Base-by-base conservation (phyloP, 2,329 filamentous ascomycete species). In the Exutisphaerella laricina region DNA sequence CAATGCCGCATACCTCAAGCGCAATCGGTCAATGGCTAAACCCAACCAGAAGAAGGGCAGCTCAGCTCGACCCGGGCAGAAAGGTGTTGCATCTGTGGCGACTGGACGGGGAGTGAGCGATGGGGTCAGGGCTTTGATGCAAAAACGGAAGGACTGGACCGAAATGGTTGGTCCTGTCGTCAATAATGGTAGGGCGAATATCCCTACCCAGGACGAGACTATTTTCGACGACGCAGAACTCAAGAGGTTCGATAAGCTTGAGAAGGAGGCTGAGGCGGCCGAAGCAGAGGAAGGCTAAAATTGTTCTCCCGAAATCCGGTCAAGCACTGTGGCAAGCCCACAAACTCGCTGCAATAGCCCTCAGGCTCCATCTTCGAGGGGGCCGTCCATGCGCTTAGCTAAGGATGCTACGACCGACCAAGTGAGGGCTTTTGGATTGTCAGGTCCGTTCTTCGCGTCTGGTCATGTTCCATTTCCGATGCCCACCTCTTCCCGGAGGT, bases 1-100 rank as follows among this genome's bases (percentile, higher is more conserved):
- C 30, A 89, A 97, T 61, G 84, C 87, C 39, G 90, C 92, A 3
- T 98, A 97, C 61, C 80, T 94, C 32, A 98, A 98, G 70, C 85
- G 92, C 17, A 97, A 90, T 20, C 82, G 92, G 84, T 97, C 68
- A 17, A 46, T 55, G 87, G 89, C 63, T 94, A 97, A 70, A 88
- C 81, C 65, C 66, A 95, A 94, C 69, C 83, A 88, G 44, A 73
- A 74, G 21, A 90, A 94, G 62, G 73, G 83, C 22, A 4, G 82
- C 80, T 2, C 85, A 33, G 48, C 47, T 20, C 45, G 54, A 10
- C 53, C 58, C 4, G 60, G 85, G 32, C 86, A 84, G 40, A 82
- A 84, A 2, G 82, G 83, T 17, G 85, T 82, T 48, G 84, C 83
- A 33, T 81, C 78, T 57, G 69, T 70, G 39, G 75, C 76, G n/a